phyloP scores from a whole-genome alignment of 257 asterid species.

The Solanum pinnatisectum region DNA sequence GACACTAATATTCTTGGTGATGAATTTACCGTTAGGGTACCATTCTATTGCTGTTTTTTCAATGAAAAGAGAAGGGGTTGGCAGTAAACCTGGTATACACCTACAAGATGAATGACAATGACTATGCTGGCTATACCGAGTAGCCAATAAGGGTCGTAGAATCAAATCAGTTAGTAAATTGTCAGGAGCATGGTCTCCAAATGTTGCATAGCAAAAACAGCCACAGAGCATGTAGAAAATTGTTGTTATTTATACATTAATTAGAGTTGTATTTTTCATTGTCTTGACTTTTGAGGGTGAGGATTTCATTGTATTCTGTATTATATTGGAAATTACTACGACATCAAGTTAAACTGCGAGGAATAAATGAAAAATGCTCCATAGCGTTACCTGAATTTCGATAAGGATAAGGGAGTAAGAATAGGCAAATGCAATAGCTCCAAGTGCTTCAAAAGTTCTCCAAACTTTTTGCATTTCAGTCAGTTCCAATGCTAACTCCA shows the following conservation, averaged over 20 bases:
- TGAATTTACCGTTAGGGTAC: constrained; percentile 41
- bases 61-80: constrained; percentile 73
- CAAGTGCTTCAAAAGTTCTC: constrained; percentile 76
- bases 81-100: constrained; percentile 87
- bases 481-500: constrained; percentile 66
- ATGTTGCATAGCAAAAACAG: constrained; percentile 84
- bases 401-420: constrained; percentile 75
- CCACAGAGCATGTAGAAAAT: constrained; percentile 92
- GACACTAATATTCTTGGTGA: constrained; percentile 34
- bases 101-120: constrained; percentile 67
- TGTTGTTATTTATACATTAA: constrained; percentile 63
- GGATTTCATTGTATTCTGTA: constrained; percentile 66
- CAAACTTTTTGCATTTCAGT: constrained; percentile 55
- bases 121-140: constrained; percentile 77
- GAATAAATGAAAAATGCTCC: background rate
- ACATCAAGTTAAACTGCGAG: background rate
- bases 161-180: constrained; percentile 83
- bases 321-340: background rate
- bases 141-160: constrained; percentile 83
- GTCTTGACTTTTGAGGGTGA: constrained; percentile 73
- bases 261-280: constrained; percentile 65
- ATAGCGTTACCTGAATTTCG: constrained; percentile 50
- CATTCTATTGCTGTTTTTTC: constrained; percentile 42
- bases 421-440: constrained; percentile 80
- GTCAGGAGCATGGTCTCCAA: constrained; percentile 79